phyloP scores from a whole-genome alignment of 2,329 filamentous ascomycete species.

The Didymellaceae sp. region DNA sequence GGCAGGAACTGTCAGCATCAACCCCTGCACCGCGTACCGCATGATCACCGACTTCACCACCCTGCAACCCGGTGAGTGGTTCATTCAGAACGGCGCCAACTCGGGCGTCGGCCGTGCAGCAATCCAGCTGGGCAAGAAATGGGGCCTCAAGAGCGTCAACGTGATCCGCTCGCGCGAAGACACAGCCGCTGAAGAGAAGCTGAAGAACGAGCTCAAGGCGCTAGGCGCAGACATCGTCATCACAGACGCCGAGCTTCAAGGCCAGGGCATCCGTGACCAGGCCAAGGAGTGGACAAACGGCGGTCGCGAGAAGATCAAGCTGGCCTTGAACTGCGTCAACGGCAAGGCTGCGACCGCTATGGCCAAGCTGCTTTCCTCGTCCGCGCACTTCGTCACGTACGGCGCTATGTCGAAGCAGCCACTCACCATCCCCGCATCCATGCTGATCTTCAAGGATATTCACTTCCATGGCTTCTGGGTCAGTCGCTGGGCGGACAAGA shows the following conservation, averaged over 20 bases:
- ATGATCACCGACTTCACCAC: conserved; percentile 83
- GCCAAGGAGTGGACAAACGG: conserved; percentile 72
- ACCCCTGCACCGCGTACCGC: conserved; percentile 92
- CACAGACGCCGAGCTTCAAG: conserved; percentile 65
- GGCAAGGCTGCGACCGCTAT: conserved; percentile 82
- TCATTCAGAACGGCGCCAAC: conserved; percentile 97
- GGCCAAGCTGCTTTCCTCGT: conserved; percentile 71
- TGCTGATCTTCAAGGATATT: conserved; percentile 93
- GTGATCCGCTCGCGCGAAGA: conserved; percentile 78
- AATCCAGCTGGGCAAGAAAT: conserved; percentile 83
- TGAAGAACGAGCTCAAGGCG: conserved; percentile 66
- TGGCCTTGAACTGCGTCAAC: conserved; percentile 93
- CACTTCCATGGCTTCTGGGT: conserved; percentile 95
- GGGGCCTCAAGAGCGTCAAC: conserved; percentile 92
- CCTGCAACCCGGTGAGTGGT: conserved; percentile 81
- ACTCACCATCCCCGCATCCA: conserved; percentile 76
- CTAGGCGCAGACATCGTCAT: conserved; percentile 70
- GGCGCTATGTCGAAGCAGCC: conserved; percentile 94
- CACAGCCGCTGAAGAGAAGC: conserved; percentile 71
- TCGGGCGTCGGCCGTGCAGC: conserved; percentile 89
- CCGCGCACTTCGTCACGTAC: conserved; percentile 85
- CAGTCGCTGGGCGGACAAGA: conserved; percentile 80
- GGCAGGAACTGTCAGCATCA: conserved; percentile 87
- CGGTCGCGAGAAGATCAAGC: conserved; percentile 72
- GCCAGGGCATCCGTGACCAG: conserved; percentile 67